Conservation (phyloP, 345 rosid species). For the Aquilaria malaccensis region DNA sequence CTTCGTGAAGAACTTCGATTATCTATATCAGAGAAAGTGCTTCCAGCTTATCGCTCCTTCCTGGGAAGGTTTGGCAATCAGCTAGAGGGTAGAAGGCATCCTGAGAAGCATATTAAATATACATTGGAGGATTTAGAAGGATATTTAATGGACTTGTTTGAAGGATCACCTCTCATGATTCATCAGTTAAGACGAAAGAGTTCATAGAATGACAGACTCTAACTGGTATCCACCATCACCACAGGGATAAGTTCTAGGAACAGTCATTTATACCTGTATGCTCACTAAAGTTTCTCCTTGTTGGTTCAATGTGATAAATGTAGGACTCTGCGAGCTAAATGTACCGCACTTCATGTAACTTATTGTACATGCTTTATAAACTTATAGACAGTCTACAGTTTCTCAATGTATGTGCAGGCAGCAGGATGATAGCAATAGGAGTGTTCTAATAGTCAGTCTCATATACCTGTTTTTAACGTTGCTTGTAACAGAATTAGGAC, state of each 20-base stretch:
- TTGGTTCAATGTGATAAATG: slow-evolving; percentile 35
- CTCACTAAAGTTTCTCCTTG: slow-evolving; percentile 21
- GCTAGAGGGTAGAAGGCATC: slow-evolving; percentile 66
- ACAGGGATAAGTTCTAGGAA: slow-evolving; percentile 16
- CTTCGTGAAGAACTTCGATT: slow-evolving; percentile 83
- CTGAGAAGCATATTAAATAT: slow-evolving; percentile 81
- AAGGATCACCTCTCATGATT: slow-evolving; percentile 65
- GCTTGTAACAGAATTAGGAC: too few species aligned
- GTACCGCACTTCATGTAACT: slow-evolving; percentile 22
- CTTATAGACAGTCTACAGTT: not conserved
- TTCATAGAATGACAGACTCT: slow-evolving; percentile 27
- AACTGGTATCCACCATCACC: slow-evolving; percentile 18
- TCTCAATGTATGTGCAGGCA: too few species aligned
- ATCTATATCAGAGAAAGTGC: slow-evolving; percentile 74
- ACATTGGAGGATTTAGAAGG: slow-evolving; percentile 78
- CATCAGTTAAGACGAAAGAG: slow-evolving; percentile 67
- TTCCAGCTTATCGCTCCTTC: slow-evolving; percentile 81
- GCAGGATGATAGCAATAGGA: too few species aligned
- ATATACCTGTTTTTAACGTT: too few species aligned
- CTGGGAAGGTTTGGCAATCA: slow-evolving; percentile 66
- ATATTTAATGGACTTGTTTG: slow-evolving; percentile 64
- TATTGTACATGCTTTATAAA: slow-evolving; percentile 35
- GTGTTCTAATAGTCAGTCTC: too few species aligned
- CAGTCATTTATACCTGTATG: slow-evolving; percentile 23
- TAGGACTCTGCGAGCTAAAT: slow-evolving; percentile 27